Evolutionary conservation across 805 yeast genomes (phyloP), one percentile per base, ranked within the genome.

Genomic region (Saccharomycopsis fermentans): DNA sequence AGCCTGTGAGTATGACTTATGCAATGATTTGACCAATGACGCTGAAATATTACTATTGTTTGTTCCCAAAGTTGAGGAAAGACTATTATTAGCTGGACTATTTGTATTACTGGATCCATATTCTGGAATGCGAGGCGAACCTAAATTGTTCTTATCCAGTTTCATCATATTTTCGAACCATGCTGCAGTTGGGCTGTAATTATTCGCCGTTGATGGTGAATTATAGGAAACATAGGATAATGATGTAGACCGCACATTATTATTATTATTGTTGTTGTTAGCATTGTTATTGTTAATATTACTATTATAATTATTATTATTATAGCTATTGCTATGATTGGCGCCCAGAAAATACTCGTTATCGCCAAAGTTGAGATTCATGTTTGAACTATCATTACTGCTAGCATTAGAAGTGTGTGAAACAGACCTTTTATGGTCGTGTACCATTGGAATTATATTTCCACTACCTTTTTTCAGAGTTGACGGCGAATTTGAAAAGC

Each of bases 1-100:
- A 0, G 83, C 73, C 54, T 82, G 87, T 0, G 86, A 79, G 1
- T 78, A 72, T 1, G 82, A 75, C 39, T 81, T 69, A 3, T 79
- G 71, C 14, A 73, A 62, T 4, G 86, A 83, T 48, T 73, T 73
- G 39, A 81, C 62, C 29, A 73, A 60, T 0, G 86, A 77, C 3
- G 73, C 79, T 4, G 60, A 62, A 47, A 57, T 24, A 47, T 58
- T 62, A 26, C 54, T 40, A 8, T 62, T 58, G 34, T 59, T 65
- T 19, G 55, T 61, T 29, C 56, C 52, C n/a, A 54, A 19, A 16
- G 52, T 40, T 26, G 59, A 43, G 17, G 56, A 52, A 6, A 59
- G 54, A 36, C 61, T 59, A 14, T 21, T 50, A 24, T 48, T 52
- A 6, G 26, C 50, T 12, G 50, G 50, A 12, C 50, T 43, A 17